Conservation (phyloP, 176 grass and related monocot species). For the Rhynchospora tenuis region DNA sequence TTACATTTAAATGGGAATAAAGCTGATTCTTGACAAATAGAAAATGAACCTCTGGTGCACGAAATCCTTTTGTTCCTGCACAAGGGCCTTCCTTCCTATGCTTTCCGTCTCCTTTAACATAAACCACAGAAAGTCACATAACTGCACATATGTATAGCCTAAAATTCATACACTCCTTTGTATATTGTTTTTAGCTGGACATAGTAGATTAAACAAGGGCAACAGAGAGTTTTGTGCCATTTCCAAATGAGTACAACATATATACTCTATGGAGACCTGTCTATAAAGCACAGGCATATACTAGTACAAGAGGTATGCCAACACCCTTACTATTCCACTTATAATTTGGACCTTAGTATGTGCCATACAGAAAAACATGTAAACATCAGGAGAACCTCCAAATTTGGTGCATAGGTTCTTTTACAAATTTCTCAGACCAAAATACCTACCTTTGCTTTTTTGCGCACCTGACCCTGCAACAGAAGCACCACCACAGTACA, state of each 20-base stretch:
- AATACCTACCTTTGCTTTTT: conserved; percentile 57
- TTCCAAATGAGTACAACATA: neutral
- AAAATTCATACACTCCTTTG: neutral
- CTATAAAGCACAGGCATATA: neutral
- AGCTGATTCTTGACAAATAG: neutral
- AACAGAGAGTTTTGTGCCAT: neutral
- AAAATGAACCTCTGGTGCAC: conserved; percentile 84
- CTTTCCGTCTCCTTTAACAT: conserved; percentile 53
- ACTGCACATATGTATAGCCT: neutral
- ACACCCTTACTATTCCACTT: neutral
- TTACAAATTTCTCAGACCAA: neutral
- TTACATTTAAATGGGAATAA: neutral
- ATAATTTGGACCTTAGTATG: neutral
- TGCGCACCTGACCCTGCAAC: conserved; percentile 63
- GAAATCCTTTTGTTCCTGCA: conserved; percentile 97
- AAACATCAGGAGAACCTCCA: neutral
- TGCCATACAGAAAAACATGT: neutral
- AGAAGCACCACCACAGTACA: conserved; percentile 49
- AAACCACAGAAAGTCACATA: neutral
- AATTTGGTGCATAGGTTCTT: neutral
- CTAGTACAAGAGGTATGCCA: neutral
- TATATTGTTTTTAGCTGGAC: neutral
- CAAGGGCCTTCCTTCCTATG: conserved; percentile 90
- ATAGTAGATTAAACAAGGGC: neutral
- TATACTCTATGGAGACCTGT: neutral